Evolutionary conservation across 139 green algal species (phyloP), one percentile per base, ranked within the genome.

Genomic region (Tetradesmus obliquus): DNA sequence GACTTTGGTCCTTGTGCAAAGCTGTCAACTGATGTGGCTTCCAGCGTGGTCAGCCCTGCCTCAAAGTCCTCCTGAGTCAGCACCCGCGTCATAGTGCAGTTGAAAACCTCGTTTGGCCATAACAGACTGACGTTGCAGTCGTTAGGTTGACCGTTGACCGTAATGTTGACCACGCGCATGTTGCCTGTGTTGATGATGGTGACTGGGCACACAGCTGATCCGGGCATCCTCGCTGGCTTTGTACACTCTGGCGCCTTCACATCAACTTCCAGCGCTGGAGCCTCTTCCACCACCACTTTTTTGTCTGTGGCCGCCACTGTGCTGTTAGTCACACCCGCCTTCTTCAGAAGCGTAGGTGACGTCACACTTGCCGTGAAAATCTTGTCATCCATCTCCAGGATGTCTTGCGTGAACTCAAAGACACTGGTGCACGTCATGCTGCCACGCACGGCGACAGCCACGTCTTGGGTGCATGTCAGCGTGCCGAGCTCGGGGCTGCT

Each of bases 171-270:
- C n/a, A 82, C n/a, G 6, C 74, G 74, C 74, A 82, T 53, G 74
- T 82, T 82, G 74, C 74, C 74, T 5, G n/a, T 82, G 74, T 82
- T 82, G n/a, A 3, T 82, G n/a, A 82, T 54, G n/a, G 74, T 82
- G n/a, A 82, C 74, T 54, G n/a, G n/a, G n/a, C 74, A 76, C 66
- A 76, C 66, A 76, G 10, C 17, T 6, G 66, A 82, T 8, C 24
- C 74, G 3, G n/a, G 74, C 74, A 82, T 82, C 1, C 74, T 13
- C 2, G 74, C 74, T 54, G 74, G 74, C n/a, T 51, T 53, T 3
- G 74, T 82, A n/a, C 74, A 82, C 22, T 82, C 74, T 19, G 74
- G n/a, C 10, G n/a, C 74, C 74, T 54, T 82, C n/a, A 82, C 74
- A 17, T 82, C 74, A 15, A 55, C n/a, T 6, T 54, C 74, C n/a